Evolutionary conservation across 179 eudicot genomes (phyloP), one percentile per base, ranked within the genome.

Genomic region (Heliamphora pulchella): DNA sequence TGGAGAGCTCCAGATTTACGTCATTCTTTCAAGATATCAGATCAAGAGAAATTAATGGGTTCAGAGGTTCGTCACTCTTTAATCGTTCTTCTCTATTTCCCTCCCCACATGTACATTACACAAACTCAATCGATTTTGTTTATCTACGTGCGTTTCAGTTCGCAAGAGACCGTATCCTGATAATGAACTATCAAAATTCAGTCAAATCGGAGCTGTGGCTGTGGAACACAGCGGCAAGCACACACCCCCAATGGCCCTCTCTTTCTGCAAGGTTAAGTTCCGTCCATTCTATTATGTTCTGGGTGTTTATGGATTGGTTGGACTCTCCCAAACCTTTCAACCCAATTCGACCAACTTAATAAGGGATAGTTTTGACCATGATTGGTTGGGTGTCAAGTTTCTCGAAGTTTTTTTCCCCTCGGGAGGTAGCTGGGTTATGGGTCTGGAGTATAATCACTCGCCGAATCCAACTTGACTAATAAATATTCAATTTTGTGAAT

Each of bases 21-120:
- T 81, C 81, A 0, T 81, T 81, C 73, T 81, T 81, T 63, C 80
- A 81, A 71, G 84, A 81, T 48, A 77, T 81, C 76, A 58, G 77
- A 48, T 77, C 81, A 53, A 77, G 84, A 77, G 84, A 81, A 8
- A 72, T 81, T 18, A 71, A 78, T 41, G 84, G 84, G n/a, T 81
- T 82, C 78, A 71, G 84, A 82, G 84, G 84, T 78, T 5, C 22
- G 41, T 58, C 48, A 8, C n/a, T 54, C 74, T 8, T 48, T 51
- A 31, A 31, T 31, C 31, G 31, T 31, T 31, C 31, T 53, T 1
- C 53, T 17, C 51, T 22, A 14, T 14, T 3, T 67, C 15, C 39
- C 51, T 71, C 10, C 6, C 5, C 22, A 3, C 17, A 4, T 14
- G 0, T 7, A 31, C 31, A 31, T 31, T 31, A 31, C 31, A 31